Conservation (phyloP, 1,139 yeast species). For the Pichia kudriavzevii region DNA sequence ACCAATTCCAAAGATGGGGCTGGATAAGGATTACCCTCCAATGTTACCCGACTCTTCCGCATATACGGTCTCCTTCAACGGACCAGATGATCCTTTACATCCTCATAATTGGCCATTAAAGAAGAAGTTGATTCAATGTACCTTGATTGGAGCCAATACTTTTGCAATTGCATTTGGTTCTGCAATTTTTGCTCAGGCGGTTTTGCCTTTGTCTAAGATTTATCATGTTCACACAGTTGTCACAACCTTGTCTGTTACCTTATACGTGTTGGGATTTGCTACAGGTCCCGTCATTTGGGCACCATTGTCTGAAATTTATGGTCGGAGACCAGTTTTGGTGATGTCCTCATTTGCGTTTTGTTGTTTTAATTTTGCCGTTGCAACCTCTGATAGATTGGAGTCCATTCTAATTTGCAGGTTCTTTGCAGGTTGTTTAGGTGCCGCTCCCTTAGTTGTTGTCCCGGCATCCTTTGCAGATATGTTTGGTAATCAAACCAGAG, state of each 20-base stretch:
- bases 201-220: conserved; percentile 33
- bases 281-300: conserved; percentile 79
- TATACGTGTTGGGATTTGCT: conserved; percentile 76
- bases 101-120: conserved; percentile 53
- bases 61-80: conserved; percentile 53
- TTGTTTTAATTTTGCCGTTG: conserved; percentile 61
- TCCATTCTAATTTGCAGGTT: conserved; percentile 67
- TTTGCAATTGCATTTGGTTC: conserved; percentile 52
- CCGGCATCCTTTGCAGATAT: conserved; percentile 81
- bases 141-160: conserved; percentile 36
- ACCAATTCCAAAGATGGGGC: conserved; percentile 50
- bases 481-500: conserved; percentile 54
- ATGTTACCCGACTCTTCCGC: conserved; percentile 41
- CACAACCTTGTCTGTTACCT: conserved; percentile 57
- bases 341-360: conserved; percentile 49
- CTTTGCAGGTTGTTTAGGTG: conserved; percentile 69
- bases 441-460: conserved; percentile 74
- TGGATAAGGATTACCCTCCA: conserved; percentile 47
- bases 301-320: conserved; percentile 69
- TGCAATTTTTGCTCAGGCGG: conserved; percentile 53
- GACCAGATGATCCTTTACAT: conserved; percentile 52
- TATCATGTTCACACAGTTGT: conserved; percentile 50
- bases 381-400: conserved; percentile 66
- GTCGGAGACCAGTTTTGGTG: conserved; percentile 54
- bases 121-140: conserved; percentile 36